Base-by-base conservation (phyloP, 345 rosid species). In the Passiflora organensis region DNA sequence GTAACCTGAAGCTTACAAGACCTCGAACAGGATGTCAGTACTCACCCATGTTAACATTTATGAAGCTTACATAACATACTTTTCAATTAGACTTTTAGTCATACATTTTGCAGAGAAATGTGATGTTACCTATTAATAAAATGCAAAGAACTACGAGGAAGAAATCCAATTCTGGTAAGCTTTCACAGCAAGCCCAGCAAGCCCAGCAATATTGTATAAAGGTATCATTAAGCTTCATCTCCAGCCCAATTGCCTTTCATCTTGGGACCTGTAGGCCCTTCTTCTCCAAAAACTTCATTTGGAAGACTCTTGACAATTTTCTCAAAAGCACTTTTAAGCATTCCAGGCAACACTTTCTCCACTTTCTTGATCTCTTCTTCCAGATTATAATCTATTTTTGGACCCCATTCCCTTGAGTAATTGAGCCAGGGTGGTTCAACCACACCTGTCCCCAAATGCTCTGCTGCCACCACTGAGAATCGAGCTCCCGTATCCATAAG, bases 261-360 rank as follows among this genome's bases (percentile, higher is more conserved):
- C 66, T 84, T 86, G 22, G 97, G 95, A 47, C 95, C 93, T 1
- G 89, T 84, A 13, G 97, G 95, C 60, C 97, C 95, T 63, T 90
- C 88, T 75, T 90, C 81, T 13, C 90, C 90, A 5, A 73, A 55
- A 13, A 82, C 70, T 68, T 87, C 87, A 44, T 54, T 23, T 6
- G 95, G 95, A 46, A 87, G 47, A 59, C 81, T 63, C 23, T 48
- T 71, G 3, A 76, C 51, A 36, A 84, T 55, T 24, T 77, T 75
- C 17, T 56, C 61, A 50, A 89, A 84, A 4, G 69, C 80, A 43
- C 77, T 67, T 66, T 70, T 84, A 21, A 89, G 74, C 50, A 39
- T 32, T 18, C 71, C 77, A 2, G 79, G 76, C 77, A 89, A 54
- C 13, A 76, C 0, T 53, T 65, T 79, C 64, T 48, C 83, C 9